Conservation (phyloP, 768 basidiomycete species). For the Tremella mesenterica region DNA sequence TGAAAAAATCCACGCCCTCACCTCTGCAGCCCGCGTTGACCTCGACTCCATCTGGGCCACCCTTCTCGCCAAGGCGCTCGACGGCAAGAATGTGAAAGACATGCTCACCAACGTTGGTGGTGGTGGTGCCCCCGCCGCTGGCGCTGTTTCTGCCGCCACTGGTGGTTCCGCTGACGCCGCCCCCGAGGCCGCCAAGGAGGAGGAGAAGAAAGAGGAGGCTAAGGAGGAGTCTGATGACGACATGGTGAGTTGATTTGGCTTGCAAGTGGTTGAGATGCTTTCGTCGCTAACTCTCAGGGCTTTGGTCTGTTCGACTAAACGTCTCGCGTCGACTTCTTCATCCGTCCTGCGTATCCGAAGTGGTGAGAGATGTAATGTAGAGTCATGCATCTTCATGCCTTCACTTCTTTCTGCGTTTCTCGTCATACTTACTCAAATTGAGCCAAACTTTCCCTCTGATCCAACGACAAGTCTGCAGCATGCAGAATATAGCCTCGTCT, state of each 20-base stretch:
- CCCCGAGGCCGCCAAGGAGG: conserved; percentile 56
- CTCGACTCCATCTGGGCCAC: conserved; percentile 95
- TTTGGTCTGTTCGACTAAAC: conserved; percentile 89
- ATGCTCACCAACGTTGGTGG: conserved; percentile 89
- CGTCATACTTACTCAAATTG: no score
- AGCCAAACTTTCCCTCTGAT: no score
- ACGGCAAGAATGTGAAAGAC: conserved; percentile 95
- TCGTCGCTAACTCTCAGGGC: conserved; percentile 50
- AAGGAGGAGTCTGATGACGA: conserved; percentile 43
- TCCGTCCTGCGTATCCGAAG: no score
- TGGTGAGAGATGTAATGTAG: no score
- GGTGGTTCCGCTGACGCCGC: conserved; percentile 56
- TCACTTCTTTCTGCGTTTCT: no score
- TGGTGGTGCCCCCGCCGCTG: conserved; percentile 73
- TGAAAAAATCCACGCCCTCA: conserved; percentile 85
- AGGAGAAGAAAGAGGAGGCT: conserved; percentile 69
- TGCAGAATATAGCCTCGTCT: no score
- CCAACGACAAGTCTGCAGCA: no score
- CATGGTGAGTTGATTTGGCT: conserved; percentile 27
- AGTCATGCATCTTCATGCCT: no score
- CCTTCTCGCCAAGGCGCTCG: conserved; percentile 93
- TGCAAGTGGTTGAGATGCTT: not conserved
- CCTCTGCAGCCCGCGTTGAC: conserved; percentile 70
- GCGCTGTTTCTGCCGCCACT: conserved; percentile 51
- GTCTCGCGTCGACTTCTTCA: conserved; percentile 13